Percentiles rank a stretch among this genome's conserved stretches.
Evolutionary conservation across 805 yeast species (phyloP).

Genomic region (Suhomyces prunicola): DNA sequence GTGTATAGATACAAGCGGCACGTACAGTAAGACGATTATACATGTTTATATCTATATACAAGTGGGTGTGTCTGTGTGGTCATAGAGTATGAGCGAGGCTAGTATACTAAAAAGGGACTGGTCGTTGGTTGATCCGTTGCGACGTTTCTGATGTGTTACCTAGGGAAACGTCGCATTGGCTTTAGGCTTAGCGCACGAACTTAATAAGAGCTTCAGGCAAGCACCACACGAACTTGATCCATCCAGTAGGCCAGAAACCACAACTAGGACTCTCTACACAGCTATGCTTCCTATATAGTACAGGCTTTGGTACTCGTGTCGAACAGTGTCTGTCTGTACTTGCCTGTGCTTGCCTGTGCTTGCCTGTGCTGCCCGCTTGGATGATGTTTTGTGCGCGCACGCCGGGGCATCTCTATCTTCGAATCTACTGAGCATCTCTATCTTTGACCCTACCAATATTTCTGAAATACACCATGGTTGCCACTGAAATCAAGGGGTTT

Average conservation of each 20-base stretch:
- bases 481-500: slow-evolving; percentile 55
- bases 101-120: background rate
- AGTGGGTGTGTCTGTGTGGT: background rate
- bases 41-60: no score
- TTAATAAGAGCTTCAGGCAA: no score
- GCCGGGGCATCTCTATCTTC: background rate
- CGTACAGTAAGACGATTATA: no score
- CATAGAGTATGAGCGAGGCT: background rate
- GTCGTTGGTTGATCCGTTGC: background rate
- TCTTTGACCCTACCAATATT: background rate
- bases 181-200: no score
- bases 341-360: background rate
- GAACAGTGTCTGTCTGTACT: background rate
- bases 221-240: no score
- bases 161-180: background rate
- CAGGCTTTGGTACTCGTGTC: background rate
- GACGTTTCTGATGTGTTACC: background rate
- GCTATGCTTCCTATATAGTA: background rate
- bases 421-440: background rate
- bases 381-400: background rate
- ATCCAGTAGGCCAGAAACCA: no score
- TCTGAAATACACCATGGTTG: background rate
- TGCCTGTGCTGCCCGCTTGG: background rate
- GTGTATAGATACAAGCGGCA: no score
- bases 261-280: background rate